Conservation (phyloP, 768 basidiomycete genomes). For the Tephrocybe rancida region DNA sequence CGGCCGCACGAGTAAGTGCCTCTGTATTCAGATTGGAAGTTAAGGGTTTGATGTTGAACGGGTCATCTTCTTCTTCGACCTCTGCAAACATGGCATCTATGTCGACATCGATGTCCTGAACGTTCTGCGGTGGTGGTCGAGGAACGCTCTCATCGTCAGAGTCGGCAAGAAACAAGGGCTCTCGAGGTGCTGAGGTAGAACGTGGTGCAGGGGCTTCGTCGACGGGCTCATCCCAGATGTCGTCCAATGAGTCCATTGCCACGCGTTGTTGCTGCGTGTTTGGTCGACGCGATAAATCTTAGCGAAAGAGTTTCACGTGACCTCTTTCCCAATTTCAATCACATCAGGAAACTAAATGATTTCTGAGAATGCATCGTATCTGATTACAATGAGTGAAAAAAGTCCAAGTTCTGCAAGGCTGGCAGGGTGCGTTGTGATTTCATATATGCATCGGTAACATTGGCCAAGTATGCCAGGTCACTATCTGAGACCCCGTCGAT, state of each 20-base stretch:
- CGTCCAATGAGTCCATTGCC: constrained; percentile 45
- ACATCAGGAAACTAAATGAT: too few relatives aligned
- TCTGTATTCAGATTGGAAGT: constrained; percentile 55
- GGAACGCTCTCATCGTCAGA: constrained; percentile 50
- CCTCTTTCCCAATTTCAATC: too few relatives aligned
- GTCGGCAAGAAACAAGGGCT: constrained; percentile 61
- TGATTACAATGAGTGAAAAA: too few relatives aligned
- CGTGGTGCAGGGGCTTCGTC: constrained; percentile 21
- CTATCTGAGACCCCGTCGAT: too few relatives aligned
- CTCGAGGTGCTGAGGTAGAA: constrained; percentile 24
- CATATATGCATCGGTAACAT: too few relatives aligned
- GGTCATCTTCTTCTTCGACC: constrained; percentile 37
- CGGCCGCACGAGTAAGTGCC: constrained; percentile 56
- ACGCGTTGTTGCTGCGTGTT: constrained; percentile 47
- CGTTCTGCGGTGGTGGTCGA: constrained; percentile 28
- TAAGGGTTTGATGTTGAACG: constrained; percentile 45
- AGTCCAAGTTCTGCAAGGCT: too few relatives aligned
- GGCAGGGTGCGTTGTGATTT: too few relatives aligned
- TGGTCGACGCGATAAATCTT: constrained; percentile 27
- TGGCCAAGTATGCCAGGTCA: too few relatives aligned
- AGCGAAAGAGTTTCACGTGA: constrained; percentile 10
- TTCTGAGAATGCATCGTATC: too few relatives aligned
- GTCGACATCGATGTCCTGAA: constrained; percentile 51
- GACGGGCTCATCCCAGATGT: constrained; percentile 63
- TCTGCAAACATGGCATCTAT: constrained; percentile 45